Percentiles rank a stretch among this genome's conserved stretches.
phyloP scores from a whole-genome alignment of 2,329 filamentous ascomycete genomes.

The Cercospora zeae-maydis region DNA sequence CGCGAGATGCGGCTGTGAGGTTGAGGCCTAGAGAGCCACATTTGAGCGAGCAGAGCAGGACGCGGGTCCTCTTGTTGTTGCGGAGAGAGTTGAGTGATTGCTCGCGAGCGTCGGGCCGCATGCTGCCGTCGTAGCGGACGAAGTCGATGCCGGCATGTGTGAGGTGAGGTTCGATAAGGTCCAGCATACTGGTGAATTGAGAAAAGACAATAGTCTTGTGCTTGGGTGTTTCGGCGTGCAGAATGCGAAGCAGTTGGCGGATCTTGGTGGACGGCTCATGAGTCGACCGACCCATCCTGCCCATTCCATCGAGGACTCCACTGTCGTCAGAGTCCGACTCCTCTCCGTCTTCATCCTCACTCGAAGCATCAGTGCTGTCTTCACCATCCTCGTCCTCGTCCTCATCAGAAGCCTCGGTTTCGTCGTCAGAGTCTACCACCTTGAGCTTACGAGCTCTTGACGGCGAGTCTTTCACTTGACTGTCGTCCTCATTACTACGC shows the following conservation, averaged over 20 bases:
- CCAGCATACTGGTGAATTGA: slow-evolving; percentile 97
- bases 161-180: slow-evolving; percentile 91
- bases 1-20: slow-evolving; percentile 85
- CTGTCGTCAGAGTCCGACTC: slow-evolving; percentile 47
- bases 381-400: slow-evolving; percentile 31
- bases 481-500: slow-evolving; percentile 54
- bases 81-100: slow-evolving; percentile 75
- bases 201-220: slow-evolving; percentile 99
- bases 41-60: slow-evolving; percentile 88
- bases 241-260: slow-evolving; percentile 73
- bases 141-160: slow-evolving; percentile 69
- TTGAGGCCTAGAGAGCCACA: slow-evolving; percentile 92
- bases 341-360: slow-evolving; percentile 40
- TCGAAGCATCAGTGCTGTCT: slow-evolving; percentile 41
- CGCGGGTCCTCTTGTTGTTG: slow-evolving; percentile 68
- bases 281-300: slow-evolving; percentile 30
- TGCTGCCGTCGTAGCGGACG: slow-evolving; percentile 88
- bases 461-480: slow-evolving; percentile 41
- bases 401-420: slow-evolving; percentile 55
- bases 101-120: slow-evolving; percentile 91
- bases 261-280: slow-evolving; percentile 84
- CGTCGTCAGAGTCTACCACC: slow-evolving; percentile 19
- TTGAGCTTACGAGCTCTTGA: slow-evolving; percentile 30
- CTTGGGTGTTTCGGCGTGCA: slow-evolving; percentile 70
- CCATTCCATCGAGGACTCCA: slow-evolving; percentile 23